Conservation (phyloP, 768 basidiomycete genomes). For the Lenzites betulinus region DNA sequence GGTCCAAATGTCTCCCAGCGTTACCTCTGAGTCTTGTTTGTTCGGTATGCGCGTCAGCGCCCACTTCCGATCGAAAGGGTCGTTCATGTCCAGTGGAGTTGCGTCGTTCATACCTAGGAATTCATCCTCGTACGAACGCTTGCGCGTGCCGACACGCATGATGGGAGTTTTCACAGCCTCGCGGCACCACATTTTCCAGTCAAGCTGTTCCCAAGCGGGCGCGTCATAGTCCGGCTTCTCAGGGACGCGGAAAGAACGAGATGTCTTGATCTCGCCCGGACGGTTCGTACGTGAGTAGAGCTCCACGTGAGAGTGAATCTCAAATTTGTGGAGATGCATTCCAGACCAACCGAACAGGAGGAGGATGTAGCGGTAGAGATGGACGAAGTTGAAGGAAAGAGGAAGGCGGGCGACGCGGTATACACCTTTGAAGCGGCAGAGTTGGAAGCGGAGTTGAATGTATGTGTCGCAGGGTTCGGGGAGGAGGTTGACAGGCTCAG, state of each 20-base stretch:
- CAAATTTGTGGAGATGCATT: slow-evolving; percentile 25
- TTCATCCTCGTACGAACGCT: background rate
- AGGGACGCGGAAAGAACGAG: slow-evolving; percentile 8
- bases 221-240: slow-evolving; percentile 20
- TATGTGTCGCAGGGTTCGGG: slow-evolving; percentile 18
- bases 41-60: background rate
- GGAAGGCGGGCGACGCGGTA: slow-evolving; percentile 30
- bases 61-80: background rate
- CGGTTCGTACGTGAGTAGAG: slow-evolving; percentile 26
- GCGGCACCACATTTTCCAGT: slow-evolving; percentile 19
- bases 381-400: slow-evolving; percentile 33
- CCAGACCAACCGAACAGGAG: slow-evolving; percentile 37
- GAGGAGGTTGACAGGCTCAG: background rate
- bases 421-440: slow-evolving; percentile 25
- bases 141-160: background rate
- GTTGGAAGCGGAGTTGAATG: slow-evolving; percentile 35
- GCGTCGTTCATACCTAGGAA: background rate
- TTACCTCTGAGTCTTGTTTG: slow-evolving; percentile 26
- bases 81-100: slow-evolving; percentile 1
- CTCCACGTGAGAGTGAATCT: slow-evolving; percentile 22
- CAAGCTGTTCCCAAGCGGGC: slow-evolving; percentile 8
- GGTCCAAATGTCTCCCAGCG: slow-evolving; percentile 31
- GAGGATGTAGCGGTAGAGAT: slow-evolving; percentile 33
- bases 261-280: slow-evolving; percentile 25
- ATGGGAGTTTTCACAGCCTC: background rate